Evolutionary conservation across 495 filamentous ascomycete genomes (phyloP).

Genomic region (Aspergillus hancockii): DNA sequence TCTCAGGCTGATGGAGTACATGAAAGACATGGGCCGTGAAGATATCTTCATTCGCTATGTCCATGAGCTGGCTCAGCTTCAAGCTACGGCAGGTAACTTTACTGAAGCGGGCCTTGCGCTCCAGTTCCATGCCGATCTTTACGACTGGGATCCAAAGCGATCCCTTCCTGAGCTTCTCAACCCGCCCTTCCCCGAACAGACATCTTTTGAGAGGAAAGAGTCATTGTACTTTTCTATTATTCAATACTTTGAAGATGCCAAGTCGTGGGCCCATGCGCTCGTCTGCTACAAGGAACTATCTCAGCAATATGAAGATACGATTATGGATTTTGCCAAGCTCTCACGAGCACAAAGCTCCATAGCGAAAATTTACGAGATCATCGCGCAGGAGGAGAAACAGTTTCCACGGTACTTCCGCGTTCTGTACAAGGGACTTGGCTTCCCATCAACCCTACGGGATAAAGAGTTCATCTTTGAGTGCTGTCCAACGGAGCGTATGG

Average conservation of each 20-base stretch:
- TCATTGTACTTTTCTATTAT: slow-evolving; percentile 91
- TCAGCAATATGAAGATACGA: slow-evolving; percentile 80
- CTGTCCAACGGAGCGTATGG: slow-evolving; percentile 69
- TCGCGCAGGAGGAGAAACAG: slow-evolving; percentile 74
- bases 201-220: slow-evolving; percentile 91
- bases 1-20: slow-evolving; percentile 90
- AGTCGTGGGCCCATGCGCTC: slow-evolving; percentile 90
- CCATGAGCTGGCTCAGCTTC: slow-evolving; percentile 83
- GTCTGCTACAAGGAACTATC: slow-evolving; percentile 88
- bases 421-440: slow-evolving; percentile 87
- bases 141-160: slow-evolving; percentile 81
- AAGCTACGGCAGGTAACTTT: slow-evolving; percentile 72
- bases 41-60: slow-evolving; percentile 97
- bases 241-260: slow-evolving; percentile 87
- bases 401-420: slow-evolving; percentile 91
- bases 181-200: slow-evolving; percentile 79
- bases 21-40: slow-evolving; percentile 95
- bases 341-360: slow-evolving; percentile 87
- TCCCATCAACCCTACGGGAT: slow-evolving; percentile 76
- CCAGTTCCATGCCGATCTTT: slow-evolving; percentile 87
- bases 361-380: slow-evolving; percentile 87
- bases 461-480: slow-evolving; percentile 94
- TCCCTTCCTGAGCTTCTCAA: slow-evolving; percentile 68
- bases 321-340: slow-evolving; percentile 91
- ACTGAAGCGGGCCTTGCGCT: slow-evolving; percentile 92